phyloP scores from a whole-genome alignment of 1,284 basidiomycete species.

The Vanrija humicola region DNA sequence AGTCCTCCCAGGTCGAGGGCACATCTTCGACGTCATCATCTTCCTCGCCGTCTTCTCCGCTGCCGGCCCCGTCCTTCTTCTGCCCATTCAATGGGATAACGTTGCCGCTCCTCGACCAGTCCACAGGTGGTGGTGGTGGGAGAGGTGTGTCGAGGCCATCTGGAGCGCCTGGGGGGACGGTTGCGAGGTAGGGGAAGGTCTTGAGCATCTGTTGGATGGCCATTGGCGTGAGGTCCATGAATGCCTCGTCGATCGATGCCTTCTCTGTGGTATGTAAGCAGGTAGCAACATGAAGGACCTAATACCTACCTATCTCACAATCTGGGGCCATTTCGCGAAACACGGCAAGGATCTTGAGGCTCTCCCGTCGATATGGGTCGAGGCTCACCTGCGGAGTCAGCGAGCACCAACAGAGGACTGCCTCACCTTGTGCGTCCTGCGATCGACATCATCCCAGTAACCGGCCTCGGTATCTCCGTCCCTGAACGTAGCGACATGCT shows the following conservation, averaged over 20 bases:
- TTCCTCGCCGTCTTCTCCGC: slow-evolving; percentile 21
- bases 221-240: slow-evolving; percentile 78
- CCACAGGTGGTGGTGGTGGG: slow-evolving; percentile 65
- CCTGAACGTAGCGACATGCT: slow-evolving; percentile 87
- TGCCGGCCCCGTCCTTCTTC: slow-evolving; percentile 18
- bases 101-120: slow-evolving; percentile 66
- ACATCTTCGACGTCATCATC: slow-evolving; percentile 25
- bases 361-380: slow-evolving; percentile 89
- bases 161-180: slow-evolving; percentile 64
- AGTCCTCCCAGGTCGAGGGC: slow-evolving; percentile 76
- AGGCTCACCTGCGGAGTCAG: slow-evolving; percentile 68
- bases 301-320: slow-evolving; percentile 60
- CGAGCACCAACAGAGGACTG: not conserved
- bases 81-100: slow-evolving; percentile 62
- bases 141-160: slow-evolving; percentile 74
- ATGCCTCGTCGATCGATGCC: slow-evolving; percentile 67
- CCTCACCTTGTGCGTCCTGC: slow-evolving; percentile 85
- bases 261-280: slow-evolving; percentile 57
- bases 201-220: slow-evolving; percentile 68
- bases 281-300: not conserved
- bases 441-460: slow-evolving; percentile 82
- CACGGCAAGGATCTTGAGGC: slow-evolving; percentile 77
- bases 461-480: slow-evolving; percentile 83
- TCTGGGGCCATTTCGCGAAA: slow-evolving; percentile 73
- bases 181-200: slow-evolving; percentile 69